These are phyloP conservation scores for Trichophyton rubrum DNA, from an alignment of 2,329 filamentous ascomycete genomes.

Conservation along the genomic window DNA sequence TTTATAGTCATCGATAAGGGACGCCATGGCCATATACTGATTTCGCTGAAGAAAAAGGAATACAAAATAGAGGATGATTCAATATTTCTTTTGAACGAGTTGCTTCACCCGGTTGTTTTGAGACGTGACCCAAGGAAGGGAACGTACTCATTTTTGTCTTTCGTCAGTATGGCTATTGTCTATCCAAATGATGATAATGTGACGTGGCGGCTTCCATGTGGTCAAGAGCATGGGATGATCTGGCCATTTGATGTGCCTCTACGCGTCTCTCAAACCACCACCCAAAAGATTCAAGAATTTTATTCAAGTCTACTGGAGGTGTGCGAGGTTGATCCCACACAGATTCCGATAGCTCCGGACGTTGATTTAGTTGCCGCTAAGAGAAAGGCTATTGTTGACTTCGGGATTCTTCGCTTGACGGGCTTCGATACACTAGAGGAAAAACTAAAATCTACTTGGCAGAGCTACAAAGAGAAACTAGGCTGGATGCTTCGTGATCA, in stretches of 20 bases:
- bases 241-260: background rate
- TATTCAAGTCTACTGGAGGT: background rate
- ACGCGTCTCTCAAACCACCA: background rate
- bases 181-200: background rate
- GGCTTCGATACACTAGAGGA: background rate
- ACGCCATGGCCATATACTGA: background rate
- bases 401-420: background rate
- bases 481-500: constrained; percentile 1
- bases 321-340: background rate
- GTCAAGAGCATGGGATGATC: too few relatives aligned
- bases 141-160: background rate
- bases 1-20: background rate
- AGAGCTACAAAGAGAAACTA: background rate
- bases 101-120: background rate
- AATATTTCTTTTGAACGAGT: background rate
- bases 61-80: background rate
- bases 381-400: background rate
- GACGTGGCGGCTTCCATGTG: background rate
- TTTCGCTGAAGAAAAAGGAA: background rate
- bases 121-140: background rate
- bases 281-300: background rate
- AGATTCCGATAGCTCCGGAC: background rate
- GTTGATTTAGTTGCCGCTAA: background rate
- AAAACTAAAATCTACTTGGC: background rate
- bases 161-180: background rate